Percentiles rank a stretch among this genome's conserved stretches.
Conservation (phyloP, 2,329 filamentous ascomycete genomes). For the Bipolaris bicolor region DNA sequence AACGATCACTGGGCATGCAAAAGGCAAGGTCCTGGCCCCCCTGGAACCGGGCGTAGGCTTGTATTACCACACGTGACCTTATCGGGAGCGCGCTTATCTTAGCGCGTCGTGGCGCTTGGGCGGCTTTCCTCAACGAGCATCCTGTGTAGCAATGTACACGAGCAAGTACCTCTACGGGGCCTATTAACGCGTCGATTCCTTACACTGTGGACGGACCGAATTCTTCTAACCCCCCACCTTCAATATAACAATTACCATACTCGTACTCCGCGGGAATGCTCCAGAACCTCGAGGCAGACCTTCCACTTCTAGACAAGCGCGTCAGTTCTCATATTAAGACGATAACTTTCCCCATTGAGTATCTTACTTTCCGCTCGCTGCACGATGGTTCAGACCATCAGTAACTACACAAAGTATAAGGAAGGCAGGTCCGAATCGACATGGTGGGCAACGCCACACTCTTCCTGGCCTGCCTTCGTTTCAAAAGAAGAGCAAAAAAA, state of each 20-base stretch:
- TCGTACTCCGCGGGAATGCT: not conserved
- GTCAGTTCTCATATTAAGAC: no score
- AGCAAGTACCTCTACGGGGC: no score
- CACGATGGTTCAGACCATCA: no score
- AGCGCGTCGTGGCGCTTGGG: not conserved
- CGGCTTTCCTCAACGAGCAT: not conserved
- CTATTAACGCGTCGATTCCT: no score
- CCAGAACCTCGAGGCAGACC: not conserved
- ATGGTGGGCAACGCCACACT: not conserved
- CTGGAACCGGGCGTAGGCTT: not conserved
- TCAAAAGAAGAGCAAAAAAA: slow-evolving; percentile 1
- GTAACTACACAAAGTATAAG: not conserved
- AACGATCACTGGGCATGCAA: not conserved
- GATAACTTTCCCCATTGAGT: no score
- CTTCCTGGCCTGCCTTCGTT: not conserved
- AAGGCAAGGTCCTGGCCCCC: not conserved
- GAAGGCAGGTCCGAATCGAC: not conserved
- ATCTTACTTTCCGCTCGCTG: no score
- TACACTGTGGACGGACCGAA: not conserved
- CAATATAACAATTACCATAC: not conserved
- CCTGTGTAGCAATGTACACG: not conserved
- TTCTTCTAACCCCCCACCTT: no score
- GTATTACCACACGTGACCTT: not conserved
- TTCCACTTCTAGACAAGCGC: not conserved
- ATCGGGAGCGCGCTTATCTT: slow-evolving; percentile 12